Evolutionary conservation across 345 rosid genomes (phyloP).

Genomic region (Dovyalis caffra): DNA sequence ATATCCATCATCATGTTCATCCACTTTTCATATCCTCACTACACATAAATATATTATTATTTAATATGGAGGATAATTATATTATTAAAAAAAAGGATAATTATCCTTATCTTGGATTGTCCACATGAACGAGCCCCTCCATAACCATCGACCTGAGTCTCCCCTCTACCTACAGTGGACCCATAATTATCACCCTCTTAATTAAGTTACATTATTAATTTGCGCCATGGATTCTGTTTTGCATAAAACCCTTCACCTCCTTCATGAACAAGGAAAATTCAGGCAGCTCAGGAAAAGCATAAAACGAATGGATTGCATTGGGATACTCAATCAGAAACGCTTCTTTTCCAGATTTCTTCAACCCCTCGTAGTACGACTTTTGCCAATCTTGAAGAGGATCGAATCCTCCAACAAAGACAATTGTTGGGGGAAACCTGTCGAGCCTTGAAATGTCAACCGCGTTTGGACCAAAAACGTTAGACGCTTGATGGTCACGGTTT

Average conservation of each 20-base stretch:
- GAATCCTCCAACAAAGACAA: constrained; percentile 11
- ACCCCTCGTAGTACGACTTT: constrained; percentile 11
- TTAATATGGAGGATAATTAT: no score
- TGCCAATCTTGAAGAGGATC: constrained; percentile 25
- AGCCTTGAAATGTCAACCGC: not conserved
- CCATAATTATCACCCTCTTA: no score
- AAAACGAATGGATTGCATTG: constrained; percentile 5
- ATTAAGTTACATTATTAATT: no score
- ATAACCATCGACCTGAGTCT: no score
- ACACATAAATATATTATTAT: no score
- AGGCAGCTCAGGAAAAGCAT: not conserved
- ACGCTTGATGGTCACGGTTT: constrained; percentile 14
- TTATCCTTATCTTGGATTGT: no score
- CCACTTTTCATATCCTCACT: no score
- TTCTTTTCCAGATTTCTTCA: constrained; percentile 12
- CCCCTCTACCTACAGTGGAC: no score
- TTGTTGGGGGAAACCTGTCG: constrained; percentile 2
- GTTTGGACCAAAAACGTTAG: constrained; percentile 14
- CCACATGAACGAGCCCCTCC: no score
- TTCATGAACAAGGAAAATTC: constrained; percentile 1
- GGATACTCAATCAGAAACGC: constrained; percentile 13
- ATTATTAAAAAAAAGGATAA: no score
- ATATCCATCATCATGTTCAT: no score
- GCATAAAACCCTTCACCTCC: constrained; percentile 25
- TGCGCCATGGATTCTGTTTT: no score